Evolutionary conservation across 2,329 filamentous ascomycete genomes (phyloP), one percentile per base, ranked within the genome.

Genomic region (Diaporthe sp.): DNA sequence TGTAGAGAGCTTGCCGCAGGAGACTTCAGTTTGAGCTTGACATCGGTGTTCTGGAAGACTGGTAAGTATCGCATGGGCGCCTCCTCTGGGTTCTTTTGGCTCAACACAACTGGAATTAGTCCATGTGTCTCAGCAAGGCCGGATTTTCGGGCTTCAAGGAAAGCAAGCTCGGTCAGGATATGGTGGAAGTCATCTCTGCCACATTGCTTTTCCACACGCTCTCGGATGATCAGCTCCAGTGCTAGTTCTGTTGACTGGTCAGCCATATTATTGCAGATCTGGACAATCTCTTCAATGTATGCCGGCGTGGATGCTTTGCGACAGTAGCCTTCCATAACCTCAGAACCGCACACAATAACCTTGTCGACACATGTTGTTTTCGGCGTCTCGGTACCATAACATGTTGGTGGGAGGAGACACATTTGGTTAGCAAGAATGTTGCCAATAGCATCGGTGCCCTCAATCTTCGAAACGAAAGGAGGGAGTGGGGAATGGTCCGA

Each of bases 401-500:
- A 10, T 3, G 8, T 37, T 3, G 28, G 53, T 2, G 68, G 68
- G 10, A 59, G 68, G 8, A 71, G 37, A 25, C 68, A 59, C 2
- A 71, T 15, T 22, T 71, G 68, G 39, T 59, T 71, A 6, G 19
- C 25, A 34, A 59, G 19, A 49, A 72, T 72, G 44, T 72, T 72
- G 8, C 42, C 39, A 22, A 28, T 19, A 10, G 69, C 17, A 4
- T 49, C 39, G 9, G 12, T 10, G 13, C 53, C 69, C 22, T 25
- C 69, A 7, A 57, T 25, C 15, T 28, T 49, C 9, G 39, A 19
- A 10, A 6, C 19, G 4, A 37, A 17, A 4, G 7, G 44, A 17
- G 62, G 62, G 2, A 72, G 22, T 4, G 69, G 53, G 6, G 69
- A 49, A 2, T 49, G 28, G 39, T 59, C 69, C 1, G 69, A 72